Evolutionary conservation across 495 filamentous ascomycete genomes (phyloP).

Genomic region (Cenococcum geophilum): DNA sequence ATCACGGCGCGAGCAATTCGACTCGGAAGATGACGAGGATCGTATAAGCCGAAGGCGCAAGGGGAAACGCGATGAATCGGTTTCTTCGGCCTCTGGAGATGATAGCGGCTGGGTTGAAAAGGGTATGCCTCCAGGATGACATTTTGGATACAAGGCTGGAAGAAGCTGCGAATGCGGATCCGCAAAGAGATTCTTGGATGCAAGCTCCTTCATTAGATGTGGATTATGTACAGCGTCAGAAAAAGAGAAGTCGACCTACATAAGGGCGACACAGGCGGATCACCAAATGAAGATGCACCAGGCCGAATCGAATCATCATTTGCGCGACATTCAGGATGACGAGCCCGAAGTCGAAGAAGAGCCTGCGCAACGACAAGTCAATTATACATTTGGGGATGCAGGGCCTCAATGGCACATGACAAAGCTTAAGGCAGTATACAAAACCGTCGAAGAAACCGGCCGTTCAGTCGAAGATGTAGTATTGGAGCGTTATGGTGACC

Average conservation of each 20-base stretch:
- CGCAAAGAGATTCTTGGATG: constrained; percentile 89
- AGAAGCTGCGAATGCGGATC: constrained; percentile 21
- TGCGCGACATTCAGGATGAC: constrained; percentile 53
- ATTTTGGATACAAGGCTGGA: constrained; percentile 33
- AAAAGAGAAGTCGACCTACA: constrained; percentile 42
- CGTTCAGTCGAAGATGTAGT: constrained; percentile 72
- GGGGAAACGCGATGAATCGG: too few relatives aligned
- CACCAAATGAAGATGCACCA: constrained; percentile 72
- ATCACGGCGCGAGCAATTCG: too few relatives aligned
- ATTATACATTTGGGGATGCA: constrained; percentile 82
- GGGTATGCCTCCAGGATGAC: too few relatives aligned
- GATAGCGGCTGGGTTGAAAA: too few relatives aligned
- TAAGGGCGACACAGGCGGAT: constrained; percentile 49
- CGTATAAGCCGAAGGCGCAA: too few relatives aligned
- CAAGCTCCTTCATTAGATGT: constrained; percentile 77
- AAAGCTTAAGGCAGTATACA: constrained; percentile 83
- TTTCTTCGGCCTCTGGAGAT: too few relatives aligned
- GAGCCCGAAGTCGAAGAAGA: constrained; percentile 43
- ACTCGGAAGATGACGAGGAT: too few relatives aligned
- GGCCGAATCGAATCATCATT: constrained; percentile 70
- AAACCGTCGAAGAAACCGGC: constrained; percentile 66
- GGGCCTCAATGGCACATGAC: constrained; percentile 97
- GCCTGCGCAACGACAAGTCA: constrained; percentile 56
- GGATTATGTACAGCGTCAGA: constrained; percentile 74
- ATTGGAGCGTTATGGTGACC: constrained; percentile 68